Conservation (phyloP, 768 basidiomycete genomes). For the Termitomyces sp. region DNA sequence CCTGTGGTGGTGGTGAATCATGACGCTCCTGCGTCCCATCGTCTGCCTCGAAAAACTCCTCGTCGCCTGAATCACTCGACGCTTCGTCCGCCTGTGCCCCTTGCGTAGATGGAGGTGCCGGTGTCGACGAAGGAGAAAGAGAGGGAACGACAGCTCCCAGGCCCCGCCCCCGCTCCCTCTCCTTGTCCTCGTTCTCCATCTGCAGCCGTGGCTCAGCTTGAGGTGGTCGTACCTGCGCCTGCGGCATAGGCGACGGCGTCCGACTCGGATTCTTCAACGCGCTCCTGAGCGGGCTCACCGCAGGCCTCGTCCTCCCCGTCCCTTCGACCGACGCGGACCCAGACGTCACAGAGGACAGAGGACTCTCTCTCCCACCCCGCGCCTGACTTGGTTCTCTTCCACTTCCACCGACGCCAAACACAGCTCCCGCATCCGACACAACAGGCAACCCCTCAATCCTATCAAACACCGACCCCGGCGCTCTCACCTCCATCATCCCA, state of each 20-base stretch:
- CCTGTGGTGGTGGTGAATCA: not conserved
- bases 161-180: conserved; percentile 17
- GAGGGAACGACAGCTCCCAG: conserved; percentile 8
- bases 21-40: not conserved
- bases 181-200: not conserved
- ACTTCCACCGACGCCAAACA: no score
- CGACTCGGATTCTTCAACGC: conserved; percentile 55
- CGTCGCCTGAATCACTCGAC: conserved; percentile 49
- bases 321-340: not conserved
- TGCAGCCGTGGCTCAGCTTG: not conserved
- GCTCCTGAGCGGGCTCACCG: conserved; percentile 54
- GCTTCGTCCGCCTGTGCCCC: conserved; percentile 24
- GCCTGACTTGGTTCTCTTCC: not conserved
- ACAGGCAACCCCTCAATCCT: not conserved
- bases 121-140: not conserved
- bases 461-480: conserved; percentile 36
- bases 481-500: conserved; percentile 19
- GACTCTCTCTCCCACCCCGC: not conserved
- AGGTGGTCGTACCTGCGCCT: not conserved
- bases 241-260: conserved; percentile 42
- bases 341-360: not conserved
- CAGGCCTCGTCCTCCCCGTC: conserved; percentile 19
- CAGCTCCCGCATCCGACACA: not conserved
- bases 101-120: no score
- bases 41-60: conserved; percentile 39